These are phyloP conservation scores for Vanderwaltozyma verrucispora DNA, from an alignment of 805 yeast genomes.

Conservation along the genomic window DNA sequence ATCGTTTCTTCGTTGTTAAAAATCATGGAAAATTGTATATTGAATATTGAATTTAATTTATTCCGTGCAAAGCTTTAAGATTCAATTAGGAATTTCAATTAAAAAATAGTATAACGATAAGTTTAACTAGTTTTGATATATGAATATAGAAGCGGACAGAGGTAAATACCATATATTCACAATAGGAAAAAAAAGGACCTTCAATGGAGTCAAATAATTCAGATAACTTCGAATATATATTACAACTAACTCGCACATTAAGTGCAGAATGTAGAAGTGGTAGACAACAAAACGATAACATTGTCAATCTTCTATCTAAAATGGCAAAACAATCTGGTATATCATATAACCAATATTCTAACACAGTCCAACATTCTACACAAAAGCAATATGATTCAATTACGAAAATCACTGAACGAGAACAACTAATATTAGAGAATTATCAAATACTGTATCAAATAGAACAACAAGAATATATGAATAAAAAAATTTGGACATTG, in stretches of 20 bases:
- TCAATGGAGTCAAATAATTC: slow-evolving; percentile 11
- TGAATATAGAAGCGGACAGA: too few species aligned
- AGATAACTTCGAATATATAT: slow-evolving; percentile 23
- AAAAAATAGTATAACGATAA: too few species aligned
- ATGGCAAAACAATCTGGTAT: slow-evolving; percentile 23
- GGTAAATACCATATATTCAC: too few species aligned
- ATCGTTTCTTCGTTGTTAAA: too few species aligned
- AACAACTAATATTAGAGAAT: slow-evolving; percentile 18
- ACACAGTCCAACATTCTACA: slow-evolving; percentile 7
- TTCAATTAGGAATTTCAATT: too few species aligned
- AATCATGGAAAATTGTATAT: too few species aligned
- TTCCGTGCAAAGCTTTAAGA: too few species aligned
- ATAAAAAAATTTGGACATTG: slow-evolving; percentile 15
- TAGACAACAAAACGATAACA: slow-evolving; percentile 21
- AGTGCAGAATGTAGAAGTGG: slow-evolving; percentile 18
- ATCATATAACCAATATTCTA: slow-evolving; percentile 16
- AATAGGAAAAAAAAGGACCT: slow-evolving; percentile 10
- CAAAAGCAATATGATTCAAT: slow-evolving; percentile 6
- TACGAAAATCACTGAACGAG: slow-evolving; percentile 8
- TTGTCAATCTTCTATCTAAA: slow-evolving; percentile 17
- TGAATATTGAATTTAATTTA: too few species aligned
- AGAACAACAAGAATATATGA: slow-evolving; percentile 23
- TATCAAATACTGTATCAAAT: slow-evolving; percentile 21
- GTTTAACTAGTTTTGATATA: too few species aligned
- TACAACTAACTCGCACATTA: slow-evolving; percentile 18